Evolutionary conservation across 352 stramenopile species (phyloP).

Genomic region (Phytophthora ohioensis): DNA sequence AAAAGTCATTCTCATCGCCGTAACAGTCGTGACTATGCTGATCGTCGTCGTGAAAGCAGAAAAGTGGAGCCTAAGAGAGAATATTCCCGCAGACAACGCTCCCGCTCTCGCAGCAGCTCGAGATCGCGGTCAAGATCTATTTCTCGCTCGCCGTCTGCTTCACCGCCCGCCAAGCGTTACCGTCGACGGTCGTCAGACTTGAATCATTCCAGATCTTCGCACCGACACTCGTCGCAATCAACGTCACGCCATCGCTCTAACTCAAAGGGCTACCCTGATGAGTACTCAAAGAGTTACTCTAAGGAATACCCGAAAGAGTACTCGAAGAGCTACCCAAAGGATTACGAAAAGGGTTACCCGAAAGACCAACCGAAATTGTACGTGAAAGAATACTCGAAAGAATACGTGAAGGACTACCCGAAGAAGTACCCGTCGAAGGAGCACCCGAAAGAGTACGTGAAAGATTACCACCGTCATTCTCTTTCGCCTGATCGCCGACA

Average conservation of each 20-base stretch:
- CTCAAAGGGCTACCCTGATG: constrained; percentile 28
- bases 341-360: constrained; percentile 15
- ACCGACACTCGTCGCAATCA: constrained; percentile 34
- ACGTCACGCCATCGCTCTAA: constrained; percentile 29
- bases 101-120: constrained; percentile 46
- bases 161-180: constrained; percentile 36
- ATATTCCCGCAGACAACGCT: constrained; percentile 37
- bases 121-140: constrained; percentile 48
- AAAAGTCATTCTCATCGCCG: constrained; percentile 27
- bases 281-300: constrained; percentile 17
- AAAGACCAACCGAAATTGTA: constrained; percentile 25
- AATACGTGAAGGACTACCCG: constrained; percentile 22
- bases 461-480: constrained; percentile 31
- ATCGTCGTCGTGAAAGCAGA: constrained; percentile 24
- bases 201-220: constrained; percentile 29
- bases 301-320: constrained; percentile 33
- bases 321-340: constrained; percentile 20
- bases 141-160: constrained; percentile 44
- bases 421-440: constrained; percentile 19
- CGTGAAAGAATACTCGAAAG: constrained; percentile 20
- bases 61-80: constrained; percentile 29
- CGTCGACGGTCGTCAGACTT: constrained; percentile 39
- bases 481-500: constrained; percentile 29
- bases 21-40: constrained; percentile 35
- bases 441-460: constrained; percentile 22